Base-by-base conservation (phyloP, 2,329 filamentous ascomycete species). In the Botrytis squamosa region DNA sequence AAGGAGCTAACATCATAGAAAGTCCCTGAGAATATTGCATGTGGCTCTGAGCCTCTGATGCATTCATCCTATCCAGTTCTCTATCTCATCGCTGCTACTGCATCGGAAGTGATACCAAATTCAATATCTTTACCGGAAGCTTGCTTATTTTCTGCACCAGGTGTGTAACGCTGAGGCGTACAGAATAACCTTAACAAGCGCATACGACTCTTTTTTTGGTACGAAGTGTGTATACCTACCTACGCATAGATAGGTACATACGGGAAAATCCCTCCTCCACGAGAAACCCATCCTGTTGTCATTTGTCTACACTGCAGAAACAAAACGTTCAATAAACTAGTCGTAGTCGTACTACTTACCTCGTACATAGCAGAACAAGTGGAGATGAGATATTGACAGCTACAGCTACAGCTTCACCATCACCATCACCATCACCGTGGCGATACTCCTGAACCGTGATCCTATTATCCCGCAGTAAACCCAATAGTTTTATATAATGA, bases 51-150 rank as follows among this genome's bases (percentile, higher is more conserved):
- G 36, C 12, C 60, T 63, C 60, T 62, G 12, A 60, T 38, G 22
- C 59, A 62, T 46, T 22, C 40, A 44, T n/a, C n/a, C 40, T 7
- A 33, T 62, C 18, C 40, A 29, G 25, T 65, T 46, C 40, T 33
- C 40, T 46, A 46, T 46, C 63, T 65, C 40, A 3, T 18, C 16
- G 6, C 62, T 42, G 22, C 7, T 46, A 33, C 63, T 22, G 29
- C 63, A 46, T 65, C 63, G 42, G 18, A 42, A 33, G 63, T 65
- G 42, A 65, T 29, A 65, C 63, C 63, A 65, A 65, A 46, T 33
- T 22, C 63, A 46, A 65, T 65, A 6, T 65, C 40, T 46, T 8
- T 46, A 25, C 63, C 42, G 42, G 42, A 44, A 65, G 63, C 40
- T 33, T 65, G n/a, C 40, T 46, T 22, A 8, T 46, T 33, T 40